Evolutionary conservation across 768 basidiomycete species (phyloP), one percentile per base, ranked within the genome.

Genomic region (Boletus sensibilis): DNA sequence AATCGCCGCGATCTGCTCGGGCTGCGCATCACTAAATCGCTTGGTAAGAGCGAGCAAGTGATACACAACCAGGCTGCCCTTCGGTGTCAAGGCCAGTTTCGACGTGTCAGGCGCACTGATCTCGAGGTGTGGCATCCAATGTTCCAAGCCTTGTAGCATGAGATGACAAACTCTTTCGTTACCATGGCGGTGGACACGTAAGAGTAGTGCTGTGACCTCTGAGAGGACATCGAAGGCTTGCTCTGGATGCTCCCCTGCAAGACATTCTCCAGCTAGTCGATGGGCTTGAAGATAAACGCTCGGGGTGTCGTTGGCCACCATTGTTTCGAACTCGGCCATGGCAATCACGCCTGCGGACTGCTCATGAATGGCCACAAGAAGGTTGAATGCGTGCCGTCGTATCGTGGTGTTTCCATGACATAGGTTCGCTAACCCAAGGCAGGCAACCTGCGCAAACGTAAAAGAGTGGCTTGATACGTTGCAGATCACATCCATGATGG

Each of bases 11-110:
- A 97, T 80, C 65, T 94, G 92, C 59, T 92, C 90, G 2, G 92
- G 80, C 62, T 94, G 86, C 25, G 75, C 82, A 57, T 87, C 81
- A 10, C 82, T 81, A 64, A 88, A 92, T 50, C 87, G 84, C 45
- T 88, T 74, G 27, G 91, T 92, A 55, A 98, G 77, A n/a, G 87
- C 82, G 60, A 94, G 85, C 21, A 97, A 77, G 67, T 95, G 87
- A 64, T 88, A 89, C 12, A 96, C 77, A 18, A 86, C 83, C 13
- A 80, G 74, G 50, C 82, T 77, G 2, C 87, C 90, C 43, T 85
- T 82, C 2, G 63, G 41, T 9, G 72, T 71, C 52, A 73, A 56
- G 12, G 60, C 50, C 52, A 68, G 41, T 44, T 52, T 67, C 14
- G 58, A 58, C 40, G 76, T 73, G 52, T 86, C 83, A 2, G 77